phyloP scores from a whole-genome alignment of 768 basidiomycete genomes.

The Amanita pallidorosea region DNA sequence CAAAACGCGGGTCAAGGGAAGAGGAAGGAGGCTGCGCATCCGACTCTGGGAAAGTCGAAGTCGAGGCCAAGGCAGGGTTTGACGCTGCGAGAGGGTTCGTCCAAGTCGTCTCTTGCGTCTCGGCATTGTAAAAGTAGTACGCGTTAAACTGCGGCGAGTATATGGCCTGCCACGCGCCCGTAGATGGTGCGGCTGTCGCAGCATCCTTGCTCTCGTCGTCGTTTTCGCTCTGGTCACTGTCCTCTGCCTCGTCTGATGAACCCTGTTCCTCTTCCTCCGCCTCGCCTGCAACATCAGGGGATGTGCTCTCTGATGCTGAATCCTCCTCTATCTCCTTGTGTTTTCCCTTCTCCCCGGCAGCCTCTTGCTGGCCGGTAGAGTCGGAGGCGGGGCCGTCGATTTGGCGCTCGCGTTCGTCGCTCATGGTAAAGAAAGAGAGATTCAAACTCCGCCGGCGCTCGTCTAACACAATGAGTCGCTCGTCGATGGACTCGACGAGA shows the following conservation, averaged over 20 bases:
- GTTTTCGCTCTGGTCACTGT: not conserved
- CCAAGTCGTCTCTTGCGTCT: conserved; percentile 79
- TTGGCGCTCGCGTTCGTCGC: not conserved
- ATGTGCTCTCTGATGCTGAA: not conserved
- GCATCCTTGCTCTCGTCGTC: not conserved
- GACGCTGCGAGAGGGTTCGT: conserved; percentile 52
- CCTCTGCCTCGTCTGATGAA: not conserved
- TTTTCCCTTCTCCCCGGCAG: not conserved
- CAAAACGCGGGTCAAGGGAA: conserved; percentile 21
- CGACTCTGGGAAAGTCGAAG: conserved; percentile 15
- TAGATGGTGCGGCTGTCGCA: conserved; percentile 5
- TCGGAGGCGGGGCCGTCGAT: not conserved
- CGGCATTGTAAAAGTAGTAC: conserved; percentile 78
- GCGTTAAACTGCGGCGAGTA: conserved; percentile 68
- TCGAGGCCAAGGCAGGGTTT: conserved; percentile 13
- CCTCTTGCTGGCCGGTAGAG: not conserved
- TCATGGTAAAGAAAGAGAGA: conserved; percentile 1
- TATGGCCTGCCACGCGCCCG: conserved; percentile 64
- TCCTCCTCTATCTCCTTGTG: not conserved
- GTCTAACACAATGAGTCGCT: not conserved
- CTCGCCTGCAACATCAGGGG: not conserved
- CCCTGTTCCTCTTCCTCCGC: not conserved
- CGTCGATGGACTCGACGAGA: not conserved
- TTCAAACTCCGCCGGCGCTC: conserved; percentile 10
- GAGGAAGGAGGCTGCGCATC: conserved; percentile 14